Conservation (phyloP, 345 rosid species). For the Rhodamnia rubescens region DNA sequence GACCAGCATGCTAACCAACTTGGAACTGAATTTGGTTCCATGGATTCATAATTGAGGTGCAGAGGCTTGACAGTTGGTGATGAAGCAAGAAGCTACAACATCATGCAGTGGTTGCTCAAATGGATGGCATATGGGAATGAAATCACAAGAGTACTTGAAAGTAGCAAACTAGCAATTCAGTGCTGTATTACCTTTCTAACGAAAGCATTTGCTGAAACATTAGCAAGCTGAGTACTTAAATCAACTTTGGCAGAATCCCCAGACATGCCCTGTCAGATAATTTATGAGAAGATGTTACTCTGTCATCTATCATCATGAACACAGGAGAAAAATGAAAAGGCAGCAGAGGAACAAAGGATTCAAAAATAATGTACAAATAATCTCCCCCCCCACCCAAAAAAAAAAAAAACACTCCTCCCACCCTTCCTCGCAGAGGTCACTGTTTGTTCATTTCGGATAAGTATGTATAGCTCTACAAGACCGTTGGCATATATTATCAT, state of each 20-base stretch:
- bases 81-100: constrained; percentile 63
- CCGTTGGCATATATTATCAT: background rate
- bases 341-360: background rate
- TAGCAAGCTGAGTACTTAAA: constrained; percentile 28
- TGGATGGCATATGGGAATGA: background rate
- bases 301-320: background rate
- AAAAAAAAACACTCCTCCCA: too few species aligned
- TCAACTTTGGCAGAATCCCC: constrained; percentile 14
- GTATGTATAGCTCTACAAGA: background rate
- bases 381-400: accelerated
- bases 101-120: constrained; percentile 8
- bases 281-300: background rate
- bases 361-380: background rate
- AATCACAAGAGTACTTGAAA: background rate
- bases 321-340: background rate
- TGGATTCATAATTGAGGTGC: constrained; percentile 34
- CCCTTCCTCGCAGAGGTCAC: background rate
- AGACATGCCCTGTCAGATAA: constrained; percentile 29
- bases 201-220: constrained; percentile 46
- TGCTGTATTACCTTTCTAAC: constrained; percentile 45
- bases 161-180: background rate
- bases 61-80: constrained; percentile 59
- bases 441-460: background rate
- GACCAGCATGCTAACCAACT: constrained; percentile 89
- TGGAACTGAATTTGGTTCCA: constrained; percentile 48